Conservation (phyloP, 768 basidiomycete species). For the Hericium coralloides region DNA sequence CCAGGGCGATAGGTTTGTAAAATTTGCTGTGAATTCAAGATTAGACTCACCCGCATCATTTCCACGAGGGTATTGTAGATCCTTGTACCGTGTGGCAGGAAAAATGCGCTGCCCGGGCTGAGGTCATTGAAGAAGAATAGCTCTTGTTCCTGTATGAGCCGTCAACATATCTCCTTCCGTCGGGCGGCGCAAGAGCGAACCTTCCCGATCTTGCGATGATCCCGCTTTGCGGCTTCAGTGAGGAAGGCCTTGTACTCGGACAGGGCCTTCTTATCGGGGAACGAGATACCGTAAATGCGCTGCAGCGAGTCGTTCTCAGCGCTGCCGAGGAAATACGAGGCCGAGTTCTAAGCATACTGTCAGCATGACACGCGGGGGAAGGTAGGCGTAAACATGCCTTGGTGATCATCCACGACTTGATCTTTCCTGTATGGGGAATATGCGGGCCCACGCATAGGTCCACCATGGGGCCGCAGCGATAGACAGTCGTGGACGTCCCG, state of each 20-base stretch:
- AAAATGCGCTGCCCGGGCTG: conserved; percentile 93
- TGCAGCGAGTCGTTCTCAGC: conserved; percentile 89
- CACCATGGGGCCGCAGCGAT: conserved; percentile 97
- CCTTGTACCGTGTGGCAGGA: conserved; percentile 92
- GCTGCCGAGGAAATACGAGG: conserved; percentile 97
- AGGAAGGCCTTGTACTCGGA: conserved; percentile 93
- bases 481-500: conserved; percentile 93
- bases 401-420: conserved; percentile 95
- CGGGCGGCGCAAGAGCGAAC: conserved; percentile 21
- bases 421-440: conserved; percentile 94
- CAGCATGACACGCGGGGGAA: neutral
- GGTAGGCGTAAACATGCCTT: conserved; percentile 43
- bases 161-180: neutral
- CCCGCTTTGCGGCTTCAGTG: conserved; percentile 95
- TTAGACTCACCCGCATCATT: conserved; percentile 68
- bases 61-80: conserved; percentile 94
- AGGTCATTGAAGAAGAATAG: conserved; percentile 98
- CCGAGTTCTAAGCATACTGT: conserved; percentile 61
- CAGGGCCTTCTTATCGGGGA: conserved; percentile 95
- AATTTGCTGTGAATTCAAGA: conserved; percentile 1
- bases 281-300: conserved; percentile 96
- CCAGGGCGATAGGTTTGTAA: neutral
- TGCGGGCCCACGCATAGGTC: conserved; percentile 97
- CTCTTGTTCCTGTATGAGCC: conserved; percentile 69
- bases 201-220: conserved; percentile 94